Percentiles rank a stretch among this genome's conserved stretches.
These are phyloP conservation scores for Hansenula lynferdii DNA, from an alignment of 1,139 yeast species.

Conservation along the genomic window DNA sequence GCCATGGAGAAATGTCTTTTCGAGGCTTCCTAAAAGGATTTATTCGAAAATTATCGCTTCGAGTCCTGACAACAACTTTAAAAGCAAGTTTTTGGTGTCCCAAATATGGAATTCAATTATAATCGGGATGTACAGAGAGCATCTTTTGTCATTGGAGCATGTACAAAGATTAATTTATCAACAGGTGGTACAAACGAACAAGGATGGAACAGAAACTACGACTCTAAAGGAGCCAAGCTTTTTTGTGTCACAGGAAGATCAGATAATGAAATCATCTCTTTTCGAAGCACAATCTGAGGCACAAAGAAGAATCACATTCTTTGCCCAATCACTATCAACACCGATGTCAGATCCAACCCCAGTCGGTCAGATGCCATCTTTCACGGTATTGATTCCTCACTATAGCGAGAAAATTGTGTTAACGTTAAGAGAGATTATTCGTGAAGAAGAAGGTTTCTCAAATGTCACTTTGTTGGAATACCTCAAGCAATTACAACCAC, in stretches of 20 bases:
- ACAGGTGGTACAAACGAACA: slow-evolving; percentile 38
- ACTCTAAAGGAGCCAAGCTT: slow-evolving; percentile 64
- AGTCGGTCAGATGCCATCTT: slow-evolving; percentile 72
- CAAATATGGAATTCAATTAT: slow-evolving; percentile 74
- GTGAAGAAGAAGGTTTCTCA: slow-evolving; percentile 68
- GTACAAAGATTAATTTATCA: slow-evolving; percentile 65
- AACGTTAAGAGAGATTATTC: slow-evolving; percentile 63
- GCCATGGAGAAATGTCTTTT: slow-evolving; percentile 73
- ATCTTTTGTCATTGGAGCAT: slow-evolving; percentile 64
- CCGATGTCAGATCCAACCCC: slow-evolving; percentile 72
- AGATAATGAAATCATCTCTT: slow-evolving; percentile 52
- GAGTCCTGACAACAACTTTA: slow-evolving; percentile 40
- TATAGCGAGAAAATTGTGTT: slow-evolving; percentile 68
- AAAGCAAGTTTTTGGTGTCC: slow-evolving; percentile 65
- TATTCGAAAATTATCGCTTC: slow-evolving; percentile 66
- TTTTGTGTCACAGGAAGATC: slow-evolving; percentile 67
- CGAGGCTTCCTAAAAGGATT: slow-evolving; percentile 68
- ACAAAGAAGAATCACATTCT: slow-evolving; percentile 70
- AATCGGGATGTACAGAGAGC: slow-evolving; percentile 68
- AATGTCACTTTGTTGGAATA: slow-evolving; percentile 69
- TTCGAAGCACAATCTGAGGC: slow-evolving; percentile 63
- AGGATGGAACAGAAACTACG: slow-evolving; percentile 10
- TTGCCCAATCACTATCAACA: slow-evolving; percentile 71
- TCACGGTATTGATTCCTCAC: slow-evolving; percentile 70
- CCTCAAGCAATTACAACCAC: slow-evolving; percentile 67